Conservation (phyloP, 1,139 yeast genomes). For the Suhomyces bokatorum region DNA sequence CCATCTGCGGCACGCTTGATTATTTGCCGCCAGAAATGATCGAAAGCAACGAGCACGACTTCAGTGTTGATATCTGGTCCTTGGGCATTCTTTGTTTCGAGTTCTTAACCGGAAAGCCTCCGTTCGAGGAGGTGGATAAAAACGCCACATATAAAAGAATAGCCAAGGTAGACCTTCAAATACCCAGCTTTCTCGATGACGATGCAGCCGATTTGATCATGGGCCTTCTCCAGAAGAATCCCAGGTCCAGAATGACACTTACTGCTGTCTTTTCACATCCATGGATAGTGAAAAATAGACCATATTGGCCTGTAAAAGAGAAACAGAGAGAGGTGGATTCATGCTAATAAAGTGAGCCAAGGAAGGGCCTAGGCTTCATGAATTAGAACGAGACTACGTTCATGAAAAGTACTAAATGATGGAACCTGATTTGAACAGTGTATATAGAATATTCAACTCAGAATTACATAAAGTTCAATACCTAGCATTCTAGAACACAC, state of each 20-base stretch:
- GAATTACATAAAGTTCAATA: too few species aligned
- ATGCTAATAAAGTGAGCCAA: neutral
- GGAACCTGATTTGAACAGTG: too few species aligned
- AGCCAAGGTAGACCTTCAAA: constrained; percentile 68
- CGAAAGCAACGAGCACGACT: constrained; percentile 77
- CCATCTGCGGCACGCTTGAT: constrained; percentile 94
- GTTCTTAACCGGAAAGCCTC: constrained; percentile 83
- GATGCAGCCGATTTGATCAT: constrained; percentile 80
- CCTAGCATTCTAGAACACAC: too few species aligned
- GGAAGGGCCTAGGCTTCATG: too few species aligned
- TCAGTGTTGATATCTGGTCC: constrained; percentile 88
- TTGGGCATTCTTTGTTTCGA: constrained; percentile 86
- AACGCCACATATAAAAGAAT: constrained; percentile 79
- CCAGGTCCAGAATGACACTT: constrained; percentile 63
- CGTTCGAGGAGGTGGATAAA: constrained; percentile 81
- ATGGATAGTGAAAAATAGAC: constrained; percentile 72
- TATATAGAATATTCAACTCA: too few species aligned
- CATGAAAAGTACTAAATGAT: too few species aligned
- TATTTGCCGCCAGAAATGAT: constrained; percentile 96
- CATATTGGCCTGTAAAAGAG: constrained; percentile 36
- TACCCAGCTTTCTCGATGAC: constrained; percentile 66
- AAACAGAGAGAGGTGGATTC: neutral
- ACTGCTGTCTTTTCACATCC: constrained; percentile 70
- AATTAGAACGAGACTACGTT: too few species aligned
- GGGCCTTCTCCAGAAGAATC: constrained; percentile 61